Evolutionary conservation across 202 grass and related monocot genomes (phyloP).

Genomic region (Bolboschoenoplectus hybrid): DNA sequence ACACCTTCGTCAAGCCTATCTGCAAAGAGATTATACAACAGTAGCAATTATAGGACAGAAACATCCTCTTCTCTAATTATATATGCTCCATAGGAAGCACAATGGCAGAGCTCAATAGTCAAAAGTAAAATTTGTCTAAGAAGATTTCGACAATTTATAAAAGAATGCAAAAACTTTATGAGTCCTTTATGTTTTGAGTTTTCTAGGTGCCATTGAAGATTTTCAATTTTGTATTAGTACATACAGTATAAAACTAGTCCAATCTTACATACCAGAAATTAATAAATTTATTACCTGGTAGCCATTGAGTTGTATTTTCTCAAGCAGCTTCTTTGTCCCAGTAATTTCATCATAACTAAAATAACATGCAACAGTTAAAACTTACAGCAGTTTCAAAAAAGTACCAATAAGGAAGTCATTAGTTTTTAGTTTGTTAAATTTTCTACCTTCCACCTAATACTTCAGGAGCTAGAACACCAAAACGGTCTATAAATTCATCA

Average conservation of each 20-base stretch:
- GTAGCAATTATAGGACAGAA: constrained; percentile 21
- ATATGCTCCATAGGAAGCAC: neutral
- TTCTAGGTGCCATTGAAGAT: neutral
- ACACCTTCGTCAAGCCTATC: constrained; percentile 96
- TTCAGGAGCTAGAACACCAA: constrained; percentile 81
- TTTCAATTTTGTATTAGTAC: neutral
- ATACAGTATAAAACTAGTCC: constrained; percentile 4
- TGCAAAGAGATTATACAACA: constrained; percentile 51
- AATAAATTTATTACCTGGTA: constrained; percentile 70
- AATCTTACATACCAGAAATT: constrained; percentile 32
- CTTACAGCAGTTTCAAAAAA: neutral
- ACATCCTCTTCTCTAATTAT: neutral
- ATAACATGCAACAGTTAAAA: constrained; percentile 32
- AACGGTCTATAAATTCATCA: constrained; percentile 89
- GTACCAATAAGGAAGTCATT: neutral
- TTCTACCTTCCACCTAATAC: constrained; percentile 68
- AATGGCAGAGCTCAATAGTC: constrained; percentile 15
- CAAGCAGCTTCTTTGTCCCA: constrained; percentile 74
- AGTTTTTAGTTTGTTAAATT: constrained; percentile 5
- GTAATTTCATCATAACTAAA: constrained; percentile 66
- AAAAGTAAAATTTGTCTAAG: neutral
- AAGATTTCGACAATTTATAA: neutral
- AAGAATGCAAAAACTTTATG: neutral
- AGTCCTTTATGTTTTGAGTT: neutral
- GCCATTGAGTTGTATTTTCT: constrained; percentile 74